Conservation (phyloP, 441 rosid species). For the Omphalea diandra region DNA sequence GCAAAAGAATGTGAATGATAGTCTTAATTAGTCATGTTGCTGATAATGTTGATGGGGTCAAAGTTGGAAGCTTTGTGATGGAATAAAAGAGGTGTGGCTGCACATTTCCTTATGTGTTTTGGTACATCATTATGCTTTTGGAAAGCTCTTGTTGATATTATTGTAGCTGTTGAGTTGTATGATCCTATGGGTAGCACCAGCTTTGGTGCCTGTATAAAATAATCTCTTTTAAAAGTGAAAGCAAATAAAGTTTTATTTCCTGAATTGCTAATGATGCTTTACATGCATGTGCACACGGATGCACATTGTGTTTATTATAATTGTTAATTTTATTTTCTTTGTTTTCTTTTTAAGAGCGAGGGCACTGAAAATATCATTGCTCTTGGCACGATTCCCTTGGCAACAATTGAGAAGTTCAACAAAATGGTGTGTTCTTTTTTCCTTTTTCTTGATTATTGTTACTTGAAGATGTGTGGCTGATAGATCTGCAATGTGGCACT, state of each 20-base stretch:
- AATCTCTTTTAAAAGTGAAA: not conserved
- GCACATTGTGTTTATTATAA: conserved; percentile 6
- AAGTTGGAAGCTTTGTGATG: not conserved
- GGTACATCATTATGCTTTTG: not conserved
- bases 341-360: conserved; percentile 57
- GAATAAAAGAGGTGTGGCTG: not conserved
- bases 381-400: conserved; percentile 85
- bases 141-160: not conserved
- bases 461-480: not conserved
- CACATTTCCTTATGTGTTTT: not conserved
- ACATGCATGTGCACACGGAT: not conserved
- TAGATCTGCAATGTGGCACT: not conserved
- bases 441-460: conserved; percentile 14
- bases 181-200: not conserved
- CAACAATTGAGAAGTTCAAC: conserved; percentile 87
- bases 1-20: not conserved
- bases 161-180: not conserved
- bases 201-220: not conserved
- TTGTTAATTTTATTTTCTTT: conserved; percentile 17
- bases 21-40: not conserved
- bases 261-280: not conserved
- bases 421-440: conserved; percentile 57
- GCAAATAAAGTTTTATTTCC: not conserved
- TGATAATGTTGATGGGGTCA: conserved; percentile 1
- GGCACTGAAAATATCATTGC: conserved; percentile 70